Percentiles rank a stretch among this genome's conserved stretches.
phyloP scores from a whole-genome alignment of 2,329 filamentous ascomycete genomes.

The Achaetomium macrosporum region DNA sequence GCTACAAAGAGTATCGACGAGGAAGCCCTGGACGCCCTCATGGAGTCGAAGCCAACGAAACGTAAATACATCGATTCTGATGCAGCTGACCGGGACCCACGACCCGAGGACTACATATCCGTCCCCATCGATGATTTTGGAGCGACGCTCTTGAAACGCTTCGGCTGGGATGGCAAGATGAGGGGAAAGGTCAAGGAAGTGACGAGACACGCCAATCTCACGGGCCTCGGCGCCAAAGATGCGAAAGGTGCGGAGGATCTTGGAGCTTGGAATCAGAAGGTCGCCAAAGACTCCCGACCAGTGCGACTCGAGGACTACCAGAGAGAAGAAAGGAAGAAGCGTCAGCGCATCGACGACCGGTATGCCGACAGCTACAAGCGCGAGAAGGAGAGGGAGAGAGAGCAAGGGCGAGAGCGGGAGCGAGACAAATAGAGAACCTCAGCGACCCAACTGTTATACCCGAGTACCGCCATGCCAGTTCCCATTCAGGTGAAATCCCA shows the following conservation, averaged over 20 bases:
- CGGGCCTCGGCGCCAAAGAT: slow-evolving; percentile 86
- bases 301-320: slow-evolving; percentile 48
- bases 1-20: slow-evolving; percentile 36
- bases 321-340: slow-evolving; percentile 40
- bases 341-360: slow-evolving; percentile 37
- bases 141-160: slow-evolving; percentile 79
- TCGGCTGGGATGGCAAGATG: slow-evolving; percentile 82
- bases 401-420: slow-evolving; percentile 30
- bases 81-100: slow-evolving; percentile 64
- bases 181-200: slow-evolving; percentile 57
- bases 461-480: background rate
- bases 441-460: background rate
- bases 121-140: slow-evolving; percentile 95
- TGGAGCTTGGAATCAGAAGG: slow-evolving; percentile 72
- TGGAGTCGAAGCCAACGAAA: slow-evolving; percentile 40
- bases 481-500: background rate
- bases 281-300: slow-evolving; percentile 39
- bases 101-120: slow-evolving; percentile 75
- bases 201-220: slow-evolving; percentile 68
- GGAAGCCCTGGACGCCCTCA: slow-evolving; percentile 60
- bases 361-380: slow-evolving; percentile 39
- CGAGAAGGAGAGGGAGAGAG: slow-evolving; percentile 40
- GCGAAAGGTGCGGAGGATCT: slow-evolving; percentile 66
- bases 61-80: slow-evolving; percentile 56
- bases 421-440: slow-evolving; percentile 14